Evolutionary conservation across 176 grass and related monocot species (phyloP), one percentile per base, ranked within the genome.

Genomic region (maize (Zea mays)): DNA sequence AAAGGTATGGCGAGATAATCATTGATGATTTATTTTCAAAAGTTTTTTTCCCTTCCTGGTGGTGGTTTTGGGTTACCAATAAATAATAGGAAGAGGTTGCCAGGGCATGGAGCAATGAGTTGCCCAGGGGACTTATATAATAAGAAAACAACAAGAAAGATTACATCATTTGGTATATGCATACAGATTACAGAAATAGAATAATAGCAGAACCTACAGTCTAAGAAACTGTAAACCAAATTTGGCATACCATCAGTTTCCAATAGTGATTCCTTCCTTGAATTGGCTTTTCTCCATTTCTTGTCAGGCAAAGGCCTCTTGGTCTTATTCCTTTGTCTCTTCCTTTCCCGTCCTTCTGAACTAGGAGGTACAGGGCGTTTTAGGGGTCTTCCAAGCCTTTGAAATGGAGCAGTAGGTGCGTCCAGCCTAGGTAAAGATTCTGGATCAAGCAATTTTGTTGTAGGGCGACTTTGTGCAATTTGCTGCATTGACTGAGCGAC

Each of bases 351-450:
- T 34, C 90, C 82, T 4, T 89, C 84, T 82, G 44, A 75, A 65
- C 73, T 75, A 35, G 78, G 82, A 69, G 82, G 87, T 59, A 43
- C 77, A 72, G 76, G 80, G 38, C 50, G 69, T 80, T 94, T 91
- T 62, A 94, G 60, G 68, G 89, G 85, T 66, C 52, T 76, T 73
- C 82, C 82, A 52, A 98, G 64, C 20, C 95, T 94, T 47, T 90
- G 91, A 84, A 98, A 98, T 65, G 95, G 91, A 80, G 54, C 78
- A 70, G 95, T 90, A 6, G 91, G 95, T 46, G 89, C 82, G n/a
- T 98, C 95, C 34, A 94, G 80, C 70, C 81, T 82, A 79, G 95
- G 91, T 76, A 94, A 52, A 39, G 75, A 83, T 51, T 87, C 85
- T 71, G 82, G 55, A 75, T 92, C 86, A 87, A 98, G 89, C 67